Evolutionary conservation across 352 stramenopile species (phyloP).

Genomic region (Globisporangium abappressorium): DNA sequence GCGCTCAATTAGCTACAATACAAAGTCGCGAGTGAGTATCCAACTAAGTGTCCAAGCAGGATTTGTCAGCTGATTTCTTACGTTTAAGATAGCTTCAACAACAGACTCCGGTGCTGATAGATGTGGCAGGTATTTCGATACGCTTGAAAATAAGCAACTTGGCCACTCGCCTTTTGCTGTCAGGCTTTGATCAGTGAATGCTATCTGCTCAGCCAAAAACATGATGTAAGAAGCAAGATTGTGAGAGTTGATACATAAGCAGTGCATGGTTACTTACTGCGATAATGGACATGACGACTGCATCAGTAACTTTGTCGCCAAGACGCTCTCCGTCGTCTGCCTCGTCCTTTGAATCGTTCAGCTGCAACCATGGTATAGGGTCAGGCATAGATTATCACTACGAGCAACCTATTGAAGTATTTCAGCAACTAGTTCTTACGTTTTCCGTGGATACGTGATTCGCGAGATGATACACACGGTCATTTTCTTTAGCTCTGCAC

Average conservation of each 20-base stretch:
- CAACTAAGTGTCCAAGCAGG: not conserved
- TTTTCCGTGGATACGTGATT: not conserved
- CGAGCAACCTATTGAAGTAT: not conserved
- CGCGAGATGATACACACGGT: constrained; percentile 28
- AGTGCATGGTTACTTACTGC: constrained; percentile 15
- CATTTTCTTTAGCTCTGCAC: constrained; percentile 25
- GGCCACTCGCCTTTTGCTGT: not conserved
- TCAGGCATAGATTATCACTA: not conserved
- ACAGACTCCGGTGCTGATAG: not conserved
- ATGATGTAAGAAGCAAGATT: not conserved
- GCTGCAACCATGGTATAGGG: not conserved
- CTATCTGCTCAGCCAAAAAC: constrained; percentile 1
- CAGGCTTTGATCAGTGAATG: not conserved
- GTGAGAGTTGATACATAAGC: not conserved
- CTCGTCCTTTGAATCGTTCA: constrained; percentile 13
- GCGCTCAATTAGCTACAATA: constrained; percentile 8
- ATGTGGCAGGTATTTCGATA: constrained; percentile 6
- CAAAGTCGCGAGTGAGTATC: not conserved
- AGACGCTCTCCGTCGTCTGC: constrained; percentile 18
- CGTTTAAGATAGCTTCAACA: constrained; percentile 8
- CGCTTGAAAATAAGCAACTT: constrained; percentile 4
- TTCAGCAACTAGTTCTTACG: not conserved
- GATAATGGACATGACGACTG: constrained; percentile 25
- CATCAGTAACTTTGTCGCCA: constrained; percentile 20
- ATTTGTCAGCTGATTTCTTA: not conserved